A percentile compares a stretch with the other conserved stretches of the same genome.
Conservation (phyloP, 2,329 filamentous ascomycete species). For the Colletotrichum agaves region DNA sequence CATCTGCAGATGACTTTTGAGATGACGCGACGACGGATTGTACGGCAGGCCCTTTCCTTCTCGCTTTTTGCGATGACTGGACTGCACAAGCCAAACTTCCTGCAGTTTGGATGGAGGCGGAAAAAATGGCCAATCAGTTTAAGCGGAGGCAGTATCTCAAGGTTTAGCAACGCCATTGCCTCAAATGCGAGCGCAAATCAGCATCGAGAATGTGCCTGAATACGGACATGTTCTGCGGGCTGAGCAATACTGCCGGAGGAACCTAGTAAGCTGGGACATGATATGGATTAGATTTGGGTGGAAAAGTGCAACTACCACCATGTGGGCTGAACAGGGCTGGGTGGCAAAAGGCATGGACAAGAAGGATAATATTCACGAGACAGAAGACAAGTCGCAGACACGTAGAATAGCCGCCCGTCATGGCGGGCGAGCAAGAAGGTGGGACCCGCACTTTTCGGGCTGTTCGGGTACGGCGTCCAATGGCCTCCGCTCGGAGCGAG, state of each 20-base stretch:
- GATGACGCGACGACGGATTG: not conserved
- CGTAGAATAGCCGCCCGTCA: not conserved
- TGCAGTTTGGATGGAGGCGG: not conserved
- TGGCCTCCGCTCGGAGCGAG: slow-evolving; percentile 21
- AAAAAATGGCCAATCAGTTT: not conserved
- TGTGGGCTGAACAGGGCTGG: no score
- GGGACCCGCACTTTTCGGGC: slow-evolving; percentile 27
- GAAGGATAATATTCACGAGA: no score
- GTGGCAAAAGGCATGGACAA: no score
- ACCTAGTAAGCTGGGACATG: not conserved
- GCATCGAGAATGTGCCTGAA: slow-evolving; percentile 1
- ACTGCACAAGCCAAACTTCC: not conserved
- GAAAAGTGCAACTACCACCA: no score
- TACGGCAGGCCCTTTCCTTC: not conserved
- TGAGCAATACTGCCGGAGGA: not conserved
- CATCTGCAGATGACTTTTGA: not conserved
- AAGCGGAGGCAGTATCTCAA: not conserved
- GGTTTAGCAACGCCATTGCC: not conserved
- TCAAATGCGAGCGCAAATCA: slow-evolving; percentile 2
- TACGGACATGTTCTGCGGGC: not conserved
- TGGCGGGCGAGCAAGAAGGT: slow-evolving; percentile 10
- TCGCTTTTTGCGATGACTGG: not conserved
- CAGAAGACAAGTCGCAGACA: no score
- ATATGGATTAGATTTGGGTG: no score
- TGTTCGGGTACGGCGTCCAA: slow-evolving; percentile 27